Conservation (phyloP, 2,329 filamentous ascomycete species). For the Paecilomyces sp. region DNA sequence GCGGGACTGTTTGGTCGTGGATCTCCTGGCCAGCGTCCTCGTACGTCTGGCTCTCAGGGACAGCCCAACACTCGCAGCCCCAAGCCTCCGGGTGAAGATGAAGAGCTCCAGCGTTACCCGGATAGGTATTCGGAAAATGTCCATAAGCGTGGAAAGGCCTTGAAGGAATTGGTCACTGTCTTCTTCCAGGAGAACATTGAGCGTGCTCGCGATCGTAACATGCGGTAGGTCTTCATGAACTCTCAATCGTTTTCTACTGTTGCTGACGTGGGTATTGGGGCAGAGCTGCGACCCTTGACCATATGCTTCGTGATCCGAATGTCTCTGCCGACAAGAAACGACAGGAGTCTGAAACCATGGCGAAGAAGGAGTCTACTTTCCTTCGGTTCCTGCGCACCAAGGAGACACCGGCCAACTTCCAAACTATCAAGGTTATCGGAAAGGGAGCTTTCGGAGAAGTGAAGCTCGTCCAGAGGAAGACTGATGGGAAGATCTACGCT, state of each 20-base stretch:
- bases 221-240: constrained; percentile 58
- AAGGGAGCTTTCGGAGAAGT: constrained; percentile 99
- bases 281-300: constrained; percentile 88
- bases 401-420: constrained; percentile 90
- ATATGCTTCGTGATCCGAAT: constrained; percentile 69
- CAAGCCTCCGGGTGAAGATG: constrained; percentile 51
- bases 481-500: constrained; percentile 93
- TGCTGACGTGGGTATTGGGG: constrained; percentile 3
- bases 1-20: constrained; percentile 61
- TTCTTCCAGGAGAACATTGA: constrained; percentile 99
- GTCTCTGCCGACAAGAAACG: constrained; percentile 70
- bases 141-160: constrained; percentile 62
- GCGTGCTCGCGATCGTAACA: constrained; percentile 87
- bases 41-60: constrained; percentile 67
- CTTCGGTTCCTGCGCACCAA: constrained; percentile 89
- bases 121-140: constrained; percentile 86
- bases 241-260: background rate
- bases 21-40: constrained; percentile 68
- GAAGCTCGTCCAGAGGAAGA: constrained; percentile 92
- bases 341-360: constrained; percentile 75
- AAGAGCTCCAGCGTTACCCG: constrained; percentile 70
- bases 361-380: constrained; percentile 85
- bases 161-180: constrained; percentile 58
- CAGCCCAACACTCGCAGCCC: constrained; percentile 55
- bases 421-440: constrained; percentile 94